A percentile compares a stretch with the other conserved stretches of the same genome.
Evolutionary conservation across 108 stramenopile genomes (phyloP).

Genomic region (Fistulifera solaris): DNA sequence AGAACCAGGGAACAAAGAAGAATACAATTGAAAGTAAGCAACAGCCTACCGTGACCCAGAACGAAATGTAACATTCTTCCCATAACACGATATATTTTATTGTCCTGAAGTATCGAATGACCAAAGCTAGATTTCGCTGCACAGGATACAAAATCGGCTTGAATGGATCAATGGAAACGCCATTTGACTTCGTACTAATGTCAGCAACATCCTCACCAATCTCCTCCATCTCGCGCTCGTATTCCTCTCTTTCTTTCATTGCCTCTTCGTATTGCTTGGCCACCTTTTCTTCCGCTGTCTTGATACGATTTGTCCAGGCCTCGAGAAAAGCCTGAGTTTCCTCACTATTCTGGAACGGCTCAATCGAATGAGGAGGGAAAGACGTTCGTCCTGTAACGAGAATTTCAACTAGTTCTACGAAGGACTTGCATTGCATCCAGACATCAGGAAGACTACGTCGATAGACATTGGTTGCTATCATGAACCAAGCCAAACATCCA

Average conservation of each 20-base stretch:
- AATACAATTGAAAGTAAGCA: slow-evolving; percentile 34
- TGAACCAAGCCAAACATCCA: slow-evolving; percentile 48
- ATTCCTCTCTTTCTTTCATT: slow-evolving; percentile 9
- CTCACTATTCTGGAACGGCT: slow-evolving; percentile 24
- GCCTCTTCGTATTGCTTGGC: slow-evolving; percentile 26
- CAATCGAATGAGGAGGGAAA: slow-evolving; percentile 8
- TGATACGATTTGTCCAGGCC: slow-evolving; percentile 20
- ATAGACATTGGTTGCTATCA: slow-evolving; percentile 50
- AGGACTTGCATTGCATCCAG: slow-evolving; percentile 52
- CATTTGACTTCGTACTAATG: slow-evolving; percentile 1
- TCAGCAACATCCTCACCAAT: slow-evolving; percentile 23
- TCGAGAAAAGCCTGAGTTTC: slow-evolving; percentile 30
- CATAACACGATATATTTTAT: slow-evolving; percentile 42
- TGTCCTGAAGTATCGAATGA: slow-evolving; percentile 28
- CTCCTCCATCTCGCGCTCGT: slow-evolving; percentile 26
- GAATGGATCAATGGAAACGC: slow-evolving; percentile 17
- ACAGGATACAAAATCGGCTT: slow-evolving; percentile 7
- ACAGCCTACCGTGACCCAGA: slow-evolving; percentile 47
- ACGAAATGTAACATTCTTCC: slow-evolving; percentile 56
- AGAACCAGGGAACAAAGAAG: slow-evolving; percentile 56
- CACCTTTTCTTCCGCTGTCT: slow-evolving; percentile 20
- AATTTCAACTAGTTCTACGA: slow-evolving; percentile 42
- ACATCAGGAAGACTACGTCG: slow-evolving; percentile 62
- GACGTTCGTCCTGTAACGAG: slow-evolving; percentile 17
- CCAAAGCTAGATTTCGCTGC: slow-evolving; percentile 19